phyloP scores from a whole-genome alignment of 2,329 filamentous ascomycete genomes.

The Monosporascus sp. region DNA sequence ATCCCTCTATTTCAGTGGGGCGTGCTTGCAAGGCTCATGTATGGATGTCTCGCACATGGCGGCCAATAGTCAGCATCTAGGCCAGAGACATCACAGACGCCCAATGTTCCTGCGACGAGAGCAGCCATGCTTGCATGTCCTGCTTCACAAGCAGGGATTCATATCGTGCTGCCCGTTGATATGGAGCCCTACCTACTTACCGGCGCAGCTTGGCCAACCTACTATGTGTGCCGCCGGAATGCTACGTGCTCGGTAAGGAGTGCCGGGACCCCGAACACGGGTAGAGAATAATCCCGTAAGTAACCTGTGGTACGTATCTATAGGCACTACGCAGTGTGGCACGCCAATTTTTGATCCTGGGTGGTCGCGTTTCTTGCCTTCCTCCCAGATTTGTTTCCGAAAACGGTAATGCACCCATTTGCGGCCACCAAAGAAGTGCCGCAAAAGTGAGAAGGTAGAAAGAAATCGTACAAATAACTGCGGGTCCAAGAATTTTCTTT shows the following conservation, averaged over 20 bases:
- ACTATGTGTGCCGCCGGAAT: slow-evolving; percentile 15
- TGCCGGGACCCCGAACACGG: slow-evolving; percentile 20
- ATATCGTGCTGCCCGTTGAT: background rate
- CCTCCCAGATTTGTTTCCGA: slow-evolving; percentile 20
- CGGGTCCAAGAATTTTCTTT: slow-evolving; percentile 20
- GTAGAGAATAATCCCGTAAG: slow-evolving; percentile 12
- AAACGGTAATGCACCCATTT: slow-evolving; percentile 22
- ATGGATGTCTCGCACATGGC: background rate
- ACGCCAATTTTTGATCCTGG: slow-evolving; percentile 6
- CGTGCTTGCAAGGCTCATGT: slow-evolving; percentile 3
- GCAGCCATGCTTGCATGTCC: background rate
- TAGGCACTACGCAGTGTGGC: slow-evolving; percentile 1
- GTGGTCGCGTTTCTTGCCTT: slow-evolving; percentile 6
- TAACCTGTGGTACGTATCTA: slow-evolving; percentile 13
- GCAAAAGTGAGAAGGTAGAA: slow-evolving; percentile 6
- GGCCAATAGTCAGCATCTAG: background rate
- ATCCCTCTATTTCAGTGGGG: background rate
- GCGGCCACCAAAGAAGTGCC: slow-evolving; percentile 16
- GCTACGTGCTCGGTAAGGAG: slow-evolving; percentile 15
- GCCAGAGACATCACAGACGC: background rate
- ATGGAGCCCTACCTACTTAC: background rate
- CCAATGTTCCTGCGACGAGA: background rate
- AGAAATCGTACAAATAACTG: slow-evolving; percentile 27
- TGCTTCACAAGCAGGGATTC: background rate
- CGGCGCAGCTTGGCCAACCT: background rate